Base-by-base conservation (phyloP, 1,139 yeast genomes). In the Kluyveromyces marxianus region DNA sequence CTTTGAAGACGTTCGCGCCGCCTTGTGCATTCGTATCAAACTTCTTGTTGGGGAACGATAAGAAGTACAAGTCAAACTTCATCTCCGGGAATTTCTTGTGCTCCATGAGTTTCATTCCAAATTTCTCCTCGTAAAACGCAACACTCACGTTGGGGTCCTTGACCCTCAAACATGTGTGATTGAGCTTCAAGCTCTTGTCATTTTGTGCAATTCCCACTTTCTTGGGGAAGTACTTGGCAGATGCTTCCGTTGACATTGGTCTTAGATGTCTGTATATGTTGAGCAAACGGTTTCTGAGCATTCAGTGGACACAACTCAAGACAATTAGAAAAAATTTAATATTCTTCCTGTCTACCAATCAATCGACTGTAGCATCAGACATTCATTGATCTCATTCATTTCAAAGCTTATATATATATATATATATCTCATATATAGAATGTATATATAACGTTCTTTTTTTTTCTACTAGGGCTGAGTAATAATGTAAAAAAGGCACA, bases 101-200 rank as follows among this genome's bases (percentile, higher is more conserved):
- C 36, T 70, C 70, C 51, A 88, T 58, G 38, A 81, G 68, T 55
- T 75, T 75, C 79, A 92, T 75, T 31, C 95, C 95, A 60, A 90
- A 85, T 57, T 81, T 74, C 49, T 81, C 74, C 50, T 75, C 73
- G 67, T 92, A 92, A 71, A 86, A 90, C 3, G 76, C 76, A 45
- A 87, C 66, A 24, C 95, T 78, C 21, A 70, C 75, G 60, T 78
- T 74, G 29, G 97, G 94, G 62, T 90, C 89, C 62, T 87, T 83
- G 57, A 92, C 78, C 57, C 96, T 80, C 48, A 90, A 67, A 69
- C 92, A 77, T 4, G 89, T 81, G 63, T 81, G 86, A 69, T 83
- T 83, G 56, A 81, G 68, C 34, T 53, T 54, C 25, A 67, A 41
- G 1, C 66, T 51, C 2, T 55, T 44, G 47, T 59, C 60, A 10